Evolutionary conservation across 2,329 filamentous ascomycete species (phyloP).

Genomic region (Aspergillus alliaceus): DNA sequence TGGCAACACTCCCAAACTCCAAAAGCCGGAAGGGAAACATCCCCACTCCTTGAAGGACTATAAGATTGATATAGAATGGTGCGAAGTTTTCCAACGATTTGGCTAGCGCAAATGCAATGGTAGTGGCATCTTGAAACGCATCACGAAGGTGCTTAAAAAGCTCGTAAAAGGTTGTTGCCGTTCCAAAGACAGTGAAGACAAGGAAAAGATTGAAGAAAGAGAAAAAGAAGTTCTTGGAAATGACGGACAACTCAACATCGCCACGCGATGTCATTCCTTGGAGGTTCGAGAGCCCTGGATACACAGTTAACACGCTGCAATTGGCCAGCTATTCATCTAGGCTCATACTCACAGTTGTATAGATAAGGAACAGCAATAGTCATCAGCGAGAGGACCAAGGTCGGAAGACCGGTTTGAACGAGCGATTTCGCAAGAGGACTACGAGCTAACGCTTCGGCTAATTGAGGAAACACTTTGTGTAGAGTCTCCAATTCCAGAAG

Average conservation of each 20-base stretch:
- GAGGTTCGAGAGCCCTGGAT: slow-evolving; percentile 69
- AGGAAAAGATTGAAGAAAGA: slow-evolving; percentile 99
- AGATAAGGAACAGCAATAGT: slow-evolving; percentile 89
- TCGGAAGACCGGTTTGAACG: slow-evolving; percentile 84
- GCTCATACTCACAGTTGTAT: slow-evolving; percentile 71
- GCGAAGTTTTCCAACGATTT: slow-evolving; percentile 71
- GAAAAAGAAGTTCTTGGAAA: slow-evolving; percentile 99
- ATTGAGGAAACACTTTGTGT: slow-evolving; percentile 65
- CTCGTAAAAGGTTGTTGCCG: slow-evolving; percentile 71
- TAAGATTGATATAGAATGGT: slow-evolving; percentile 88
- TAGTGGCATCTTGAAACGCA: slow-evolving; percentile 74
- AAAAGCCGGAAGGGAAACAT: slow-evolving; percentile 89
- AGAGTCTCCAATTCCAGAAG: slow-evolving; percentile 82
- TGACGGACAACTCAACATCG: slow-evolving; percentile 89
- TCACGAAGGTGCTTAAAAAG: slow-evolving; percentile 66
- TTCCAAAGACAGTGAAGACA: slow-evolving; percentile 85
- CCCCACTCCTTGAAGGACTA: slow-evolving; percentile 90
- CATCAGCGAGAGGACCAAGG: slow-evolving; percentile 78
- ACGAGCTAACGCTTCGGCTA: slow-evolving; percentile 66
- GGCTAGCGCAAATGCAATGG: slow-evolving; percentile 74
- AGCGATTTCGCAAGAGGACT: slow-evolving; percentile 73
- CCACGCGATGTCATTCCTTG: slow-evolving; percentile 96
- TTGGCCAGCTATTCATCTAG: background rate
- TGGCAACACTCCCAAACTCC: slow-evolving; percentile 79
- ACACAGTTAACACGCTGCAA: slow-evolving; percentile 9